These are phyloP conservation scores for Candolleomyces efflorescens DNA, from an alignment of 768 basidiomycete genomes.

Conservation along the genomic window DNA sequence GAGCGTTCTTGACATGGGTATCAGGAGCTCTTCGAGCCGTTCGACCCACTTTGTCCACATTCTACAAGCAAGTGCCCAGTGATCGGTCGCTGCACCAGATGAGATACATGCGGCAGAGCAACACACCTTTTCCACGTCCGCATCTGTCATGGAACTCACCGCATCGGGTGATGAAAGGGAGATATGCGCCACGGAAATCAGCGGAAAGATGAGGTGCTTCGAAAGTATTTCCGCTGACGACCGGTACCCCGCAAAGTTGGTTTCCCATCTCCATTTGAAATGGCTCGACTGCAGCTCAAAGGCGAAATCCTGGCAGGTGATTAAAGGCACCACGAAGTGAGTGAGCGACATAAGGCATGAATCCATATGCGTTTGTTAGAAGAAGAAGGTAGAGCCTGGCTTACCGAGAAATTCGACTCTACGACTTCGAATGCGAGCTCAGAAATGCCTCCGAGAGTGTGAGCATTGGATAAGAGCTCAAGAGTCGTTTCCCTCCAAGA, in stretches of 20 bases:
- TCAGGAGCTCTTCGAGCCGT: constrained; percentile 65
- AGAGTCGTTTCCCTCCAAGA: constrained; percentile 55
- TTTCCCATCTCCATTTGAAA: constrained; percentile 82
- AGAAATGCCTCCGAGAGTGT: constrained; percentile 57
- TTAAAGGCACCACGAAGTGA: neutral
- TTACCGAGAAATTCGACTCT: constrained; percentile 57
- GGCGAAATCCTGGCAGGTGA: constrained; percentile 53
- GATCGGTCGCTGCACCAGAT: neutral
- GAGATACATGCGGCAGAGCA: neutral
- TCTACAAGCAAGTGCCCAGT: constrained; percentile 31
- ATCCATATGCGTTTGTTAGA: too few species aligned
- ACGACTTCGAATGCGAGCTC: constrained; percentile 58
- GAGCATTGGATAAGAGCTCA: constrained; percentile 51
- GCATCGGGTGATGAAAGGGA: constrained; percentile 60
- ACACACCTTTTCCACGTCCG: constrained; percentile 64
- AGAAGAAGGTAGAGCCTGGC: constrained; percentile 10
- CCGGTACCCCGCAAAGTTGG: constrained; percentile 58
- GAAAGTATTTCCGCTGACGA: constrained; percentile 70
- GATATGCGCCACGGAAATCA: constrained; percentile 67
- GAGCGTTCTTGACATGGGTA: constrained; percentile 67
- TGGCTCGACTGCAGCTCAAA: constrained; percentile 53
- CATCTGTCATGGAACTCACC: constrained; percentile 49
- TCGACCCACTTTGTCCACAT: constrained; percentile 65
- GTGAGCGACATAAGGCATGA: too few species aligned
- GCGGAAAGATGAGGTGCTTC: constrained; percentile 71